Base-by-base conservation (phyloP, 2,329 filamentous ascomycete species). In the Talaromyces albobiverticillius region DNA sequence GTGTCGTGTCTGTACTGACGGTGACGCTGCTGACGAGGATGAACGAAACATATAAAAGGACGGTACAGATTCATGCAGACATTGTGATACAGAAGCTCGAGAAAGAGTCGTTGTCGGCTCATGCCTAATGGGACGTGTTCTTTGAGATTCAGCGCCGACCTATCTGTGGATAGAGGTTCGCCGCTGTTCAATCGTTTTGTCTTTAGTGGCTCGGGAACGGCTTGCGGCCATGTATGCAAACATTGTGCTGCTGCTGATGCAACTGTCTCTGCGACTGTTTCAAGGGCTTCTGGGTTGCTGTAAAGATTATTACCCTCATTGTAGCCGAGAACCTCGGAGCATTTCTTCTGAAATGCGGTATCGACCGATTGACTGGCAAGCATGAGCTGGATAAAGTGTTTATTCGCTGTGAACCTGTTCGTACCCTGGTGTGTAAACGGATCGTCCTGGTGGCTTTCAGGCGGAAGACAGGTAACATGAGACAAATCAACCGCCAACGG, bases 1-100 rank as follows among this genome's bases (percentile, higher is more conserved):
- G 23, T 46, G 10, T 18, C n/a, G n/a, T n/a, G 23, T n/a, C 20
- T 22, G 7, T 9, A 14, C 25, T 22, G 32, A 3, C 8, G 40
- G 4, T n/a, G n/a, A n/a, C n/a, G n/a, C n/a, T n/a, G n/a, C n/a
- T n/a, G n/a, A n/a, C n/a, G n/a, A n/a, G n/a, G 36, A 41, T 16
- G 32, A 20, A 47, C n/a, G 29, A 55, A 55, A 32, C 36, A 55
- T 13, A 55, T 55, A 47, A 55, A 55, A 25, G 42, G 41, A 8
- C 53, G 53, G 29, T 51, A 51, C 22, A 55, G 22, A 3, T 43
- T 55, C 53, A 55, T 55, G 16, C 18, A 51, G 3, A 51, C n/a
- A 2, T 26, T 55, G 26, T 55, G 53, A 11, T 43, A 50, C 5
- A 55, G 53, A 14, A 55, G 34, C 25, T 55, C 53, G 29, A 55